A percentile compares a stretch with the other conserved stretches of the same genome.
Evolutionary conservation across 2,329 filamentous ascomycete species (phyloP).

Genomic region (Penicillium verrucosum): DNA sequence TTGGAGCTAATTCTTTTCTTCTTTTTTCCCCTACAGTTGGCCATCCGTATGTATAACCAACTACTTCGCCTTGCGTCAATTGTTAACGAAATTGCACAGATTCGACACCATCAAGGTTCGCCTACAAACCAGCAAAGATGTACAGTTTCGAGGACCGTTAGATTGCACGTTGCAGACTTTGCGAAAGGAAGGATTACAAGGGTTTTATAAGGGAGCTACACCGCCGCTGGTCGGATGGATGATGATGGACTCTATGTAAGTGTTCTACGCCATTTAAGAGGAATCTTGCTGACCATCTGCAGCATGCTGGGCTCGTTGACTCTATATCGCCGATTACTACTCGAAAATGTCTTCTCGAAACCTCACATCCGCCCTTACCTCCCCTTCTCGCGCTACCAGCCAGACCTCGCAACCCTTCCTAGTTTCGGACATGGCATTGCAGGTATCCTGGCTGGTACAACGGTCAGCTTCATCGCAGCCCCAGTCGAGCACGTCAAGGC

Average conservation of each 20-base stretch:
- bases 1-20: not conserved
- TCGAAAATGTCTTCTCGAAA: slow-evolving; percentile 71
- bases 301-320: slow-evolving; percentile 88
- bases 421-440: slow-evolving; percentile 81
- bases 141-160: slow-evolving; percentile 79
- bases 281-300: not conserved
- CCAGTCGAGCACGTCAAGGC: slow-evolving; percentile 96
- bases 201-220: slow-evolving; percentile 90
- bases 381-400: slow-evolving; percentile 35
- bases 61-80: not conserved
- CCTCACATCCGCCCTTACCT: slow-evolving; percentile 42
- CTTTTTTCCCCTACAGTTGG: slow-evolving; percentile 46
- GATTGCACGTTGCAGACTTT: slow-evolving; percentile 83
- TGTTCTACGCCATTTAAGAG: not conserved
- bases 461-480: slow-evolving; percentile 87
- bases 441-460: slow-evolving; percentile 80
- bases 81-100: slow-evolving; percentile 37
- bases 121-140: slow-evolving; percentile 74
- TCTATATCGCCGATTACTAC: slow-evolving; percentile 79
- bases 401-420: slow-evolving; percentile 57
- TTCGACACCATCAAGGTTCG: slow-evolving; percentile 98
- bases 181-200: slow-evolving; percentile 76
- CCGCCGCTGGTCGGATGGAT: slow-evolving; percentile 96
- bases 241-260: slow-evolving; percentile 81
- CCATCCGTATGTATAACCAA: slow-evolving; percentile 51